Evolutionary conservation across 1,284 basidiomycete species (phyloP).

Genomic region (Pascua sp.): DNA sequence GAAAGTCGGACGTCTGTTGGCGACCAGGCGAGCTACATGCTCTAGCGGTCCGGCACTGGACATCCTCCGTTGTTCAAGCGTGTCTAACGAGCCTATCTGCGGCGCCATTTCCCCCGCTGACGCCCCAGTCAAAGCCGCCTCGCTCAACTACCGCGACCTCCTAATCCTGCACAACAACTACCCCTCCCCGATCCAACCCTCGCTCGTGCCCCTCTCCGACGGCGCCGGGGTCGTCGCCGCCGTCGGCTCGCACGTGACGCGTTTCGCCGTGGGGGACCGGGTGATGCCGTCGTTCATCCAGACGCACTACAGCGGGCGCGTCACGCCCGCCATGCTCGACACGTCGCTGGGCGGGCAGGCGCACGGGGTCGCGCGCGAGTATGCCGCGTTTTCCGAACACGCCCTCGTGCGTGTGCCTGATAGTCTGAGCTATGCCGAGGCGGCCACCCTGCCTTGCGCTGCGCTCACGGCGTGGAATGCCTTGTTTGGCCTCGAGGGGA

Average conservation of each 20-base stretch:
- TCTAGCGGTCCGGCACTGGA: no score
- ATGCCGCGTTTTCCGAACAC: slow-evolving; percentile 50
- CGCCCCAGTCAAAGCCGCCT: slow-evolving; percentile 19
- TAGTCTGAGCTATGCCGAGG: slow-evolving; percentile 44
- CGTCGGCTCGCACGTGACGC: slow-evolving; percentile 56
- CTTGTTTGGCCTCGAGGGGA: slow-evolving; percentile 40
- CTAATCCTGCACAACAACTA: slow-evolving; percentile 11
- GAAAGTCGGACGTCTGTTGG: no score
- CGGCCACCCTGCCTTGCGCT: slow-evolving; percentile 46
- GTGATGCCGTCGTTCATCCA: slow-evolving; percentile 46
- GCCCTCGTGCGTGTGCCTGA: slow-evolving; percentile 37
- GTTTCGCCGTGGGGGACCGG: slow-evolving; percentile 58
- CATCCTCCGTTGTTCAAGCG: no score
- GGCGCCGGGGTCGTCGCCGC: slow-evolving; percentile 61
- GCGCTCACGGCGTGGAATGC: slow-evolving; percentile 50
- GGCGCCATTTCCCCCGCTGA: no score
- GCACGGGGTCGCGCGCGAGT: slow-evolving; percentile 60
- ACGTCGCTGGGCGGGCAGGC: slow-evolving; percentile 55
- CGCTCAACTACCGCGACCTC: slow-evolving; percentile 23
- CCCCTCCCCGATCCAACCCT: slow-evolving; percentile 9
- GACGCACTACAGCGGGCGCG: slow-evolving; percentile 47
- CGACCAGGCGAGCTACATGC: no score
- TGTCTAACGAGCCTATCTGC: no score
- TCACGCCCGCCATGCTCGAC: background rate
- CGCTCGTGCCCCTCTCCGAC: slow-evolving; percentile 56